These are phyloP conservation scores for Pyricularia sp. DNA, from an alignment of 2,329 filamentous ascomycete species.

Conservation along the genomic window DNA sequence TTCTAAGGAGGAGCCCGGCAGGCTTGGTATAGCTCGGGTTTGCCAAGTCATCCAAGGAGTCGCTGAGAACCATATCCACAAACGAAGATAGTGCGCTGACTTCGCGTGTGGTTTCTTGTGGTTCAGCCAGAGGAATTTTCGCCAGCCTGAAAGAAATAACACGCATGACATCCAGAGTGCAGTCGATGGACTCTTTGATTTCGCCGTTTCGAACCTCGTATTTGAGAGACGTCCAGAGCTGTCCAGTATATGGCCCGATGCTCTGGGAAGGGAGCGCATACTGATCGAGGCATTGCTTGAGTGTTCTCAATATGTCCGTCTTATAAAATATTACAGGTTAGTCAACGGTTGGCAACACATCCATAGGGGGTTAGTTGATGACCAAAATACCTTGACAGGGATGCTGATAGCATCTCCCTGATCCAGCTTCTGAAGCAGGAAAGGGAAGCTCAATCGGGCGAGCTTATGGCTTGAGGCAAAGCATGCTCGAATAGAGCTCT, in stretches of 20 bases:
- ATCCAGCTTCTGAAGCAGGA: conserved; percentile 43
- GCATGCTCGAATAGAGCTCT: conserved; percentile 37
- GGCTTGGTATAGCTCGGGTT: conserved; percentile 38
- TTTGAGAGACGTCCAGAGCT: conserved; percentile 47
- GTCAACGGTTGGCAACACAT: not conserved
- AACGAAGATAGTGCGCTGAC: conserved; percentile 26
- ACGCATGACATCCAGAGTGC: conserved; percentile 40
- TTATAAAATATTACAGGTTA: conserved; percentile 9
- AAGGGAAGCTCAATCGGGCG: conserved; percentile 34
- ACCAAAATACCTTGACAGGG: conserved; percentile 36
- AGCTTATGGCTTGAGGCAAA: conserved; percentile 37
- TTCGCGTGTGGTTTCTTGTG: not conserved
- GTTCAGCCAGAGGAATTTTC: not conserved
- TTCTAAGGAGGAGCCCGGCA: conserved; percentile 38
- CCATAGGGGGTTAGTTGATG: too few relatives aligned
- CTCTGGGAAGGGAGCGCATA: conserved; percentile 34
- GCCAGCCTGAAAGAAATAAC: conserved; percentile 31
- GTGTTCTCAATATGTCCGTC: conserved; percentile 43
- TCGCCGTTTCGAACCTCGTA: conserved; percentile 51
- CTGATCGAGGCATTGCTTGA: conserved; percentile 37
- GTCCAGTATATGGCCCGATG: conserved; percentile 33
- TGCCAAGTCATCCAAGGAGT: conserved; percentile 39
- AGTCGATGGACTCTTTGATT: conserved; percentile 41
- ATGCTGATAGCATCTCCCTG: conserved; percentile 45
- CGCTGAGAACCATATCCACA: conserved; percentile 33